Conservation (phyloP, 2,329 filamentous ascomycete genomes). For the Calcarisporium arbuscula region DNA sequence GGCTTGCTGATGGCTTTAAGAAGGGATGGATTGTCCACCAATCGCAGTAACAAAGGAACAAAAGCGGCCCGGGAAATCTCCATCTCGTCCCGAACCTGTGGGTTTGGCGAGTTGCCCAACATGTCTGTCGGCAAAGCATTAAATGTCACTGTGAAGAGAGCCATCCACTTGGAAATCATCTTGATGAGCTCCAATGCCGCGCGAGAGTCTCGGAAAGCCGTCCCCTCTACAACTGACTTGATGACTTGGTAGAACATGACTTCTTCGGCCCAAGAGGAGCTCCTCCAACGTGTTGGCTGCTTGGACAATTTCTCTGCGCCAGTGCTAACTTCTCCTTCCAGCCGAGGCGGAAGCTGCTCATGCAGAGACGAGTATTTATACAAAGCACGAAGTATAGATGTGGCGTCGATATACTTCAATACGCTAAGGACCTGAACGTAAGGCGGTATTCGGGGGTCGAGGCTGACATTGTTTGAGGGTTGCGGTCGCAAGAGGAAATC, state of each 20-base stretch:
- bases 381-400: constrained; percentile 48
- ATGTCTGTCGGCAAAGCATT: constrained; percentile 42
- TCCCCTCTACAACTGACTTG: constrained; percentile 66
- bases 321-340: constrained; percentile 2
- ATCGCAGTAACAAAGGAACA: constrained; percentile 54
- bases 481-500: constrained; percentile 53
- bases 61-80: constrained; percentile 56
- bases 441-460: constrained; percentile 53
- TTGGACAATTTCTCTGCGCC: constrained; percentile 10
- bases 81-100: constrained; percentile 48
- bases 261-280: constrained; percentile 66
- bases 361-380: constrained; percentile 53
- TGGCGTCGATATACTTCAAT: constrained; percentile 45
- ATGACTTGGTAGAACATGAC: constrained; percentile 89
- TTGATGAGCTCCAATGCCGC: constrained; percentile 45
- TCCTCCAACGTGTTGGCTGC: constrained; percentile 40
- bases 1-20: constrained; percentile 46
- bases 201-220: constrained; percentile 36
- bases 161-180: constrained; percentile 53
- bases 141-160: constrained; percentile 46
- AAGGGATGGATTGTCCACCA: constrained; percentile 54
- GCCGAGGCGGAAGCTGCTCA: constrained; percentile 9
- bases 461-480: constrained; percentile 37
- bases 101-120: constrained; percentile 37
- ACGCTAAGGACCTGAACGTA: constrained; percentile 52